Base-by-base conservation (phyloP, 768 basidiomycete genomes). In the Agrocybe praecox region DNA sequence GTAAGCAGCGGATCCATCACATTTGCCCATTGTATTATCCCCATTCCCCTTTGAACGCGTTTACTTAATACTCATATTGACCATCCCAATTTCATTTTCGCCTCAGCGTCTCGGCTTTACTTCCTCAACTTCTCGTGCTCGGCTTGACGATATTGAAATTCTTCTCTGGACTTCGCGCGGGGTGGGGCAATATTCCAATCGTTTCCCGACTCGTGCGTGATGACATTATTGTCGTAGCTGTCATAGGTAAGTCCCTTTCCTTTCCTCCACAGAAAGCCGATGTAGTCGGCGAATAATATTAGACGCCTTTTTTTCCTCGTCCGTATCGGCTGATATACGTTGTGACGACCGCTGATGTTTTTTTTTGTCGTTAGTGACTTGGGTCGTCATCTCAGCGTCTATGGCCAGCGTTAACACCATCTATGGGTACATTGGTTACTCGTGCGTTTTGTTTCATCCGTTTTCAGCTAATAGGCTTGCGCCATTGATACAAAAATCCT, bases 401-500 rank as follows among this genome's bases (percentile, higher is more conserved):
- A 52, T 65, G 56, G 54, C 54, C 17, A 61, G 54, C 32, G 56
- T 62, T 49, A 60, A 57, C 56, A 59, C 53, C 32, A 52, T 56
- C 33, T 62, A 63, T 56, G 56, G 60, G 6, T 66, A 66, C 57
- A 59, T 59, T 49, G 62, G 62, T 58, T 62, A 62, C 43, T 57
- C 58, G 65, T 66, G 55, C 50, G 62, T 62, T 49, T 45, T 49
- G 50, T 49, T 59, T 59, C 60, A 60, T 55, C 62, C 53, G 57
- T 62, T 60, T 63, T 59, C 62, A 57, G 53, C 60, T 63, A 65
- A 61, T 58, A n/a, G n/a, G n/a, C 57, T 58, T 61, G 59, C 61
- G 36, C 36, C 51, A 26, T 46, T 43, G 45, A 53, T 48, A 33
- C 49, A 45, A 53, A 51, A 43, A 45, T 36, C 17, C 26, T 29